Conservation (phyloP, 257 asterid species). For the Solanum bulbocastanum region DNA sequence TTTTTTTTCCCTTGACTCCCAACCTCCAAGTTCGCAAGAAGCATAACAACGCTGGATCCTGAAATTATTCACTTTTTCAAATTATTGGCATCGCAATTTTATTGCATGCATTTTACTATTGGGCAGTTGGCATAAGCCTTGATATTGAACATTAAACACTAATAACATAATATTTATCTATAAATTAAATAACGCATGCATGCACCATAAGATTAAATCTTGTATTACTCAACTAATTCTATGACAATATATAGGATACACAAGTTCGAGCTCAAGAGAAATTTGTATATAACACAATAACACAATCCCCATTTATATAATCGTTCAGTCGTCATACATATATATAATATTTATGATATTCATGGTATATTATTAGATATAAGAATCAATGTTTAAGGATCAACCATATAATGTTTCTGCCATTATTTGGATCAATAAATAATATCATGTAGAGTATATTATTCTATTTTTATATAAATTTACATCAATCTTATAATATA, state of each 20-base stretch:
- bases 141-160: neutral
- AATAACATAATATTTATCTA: neutral
- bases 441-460: neutral
- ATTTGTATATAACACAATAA: neutral
- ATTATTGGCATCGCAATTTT: too few relatives aligned
- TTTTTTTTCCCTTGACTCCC: too few relatives aligned
- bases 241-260: neutral
- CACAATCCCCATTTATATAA: neutral
- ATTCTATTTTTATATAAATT: neutral
- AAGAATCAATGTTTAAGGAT: neutral
- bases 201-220: neutral
- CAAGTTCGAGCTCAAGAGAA: neutral
- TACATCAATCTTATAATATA: neutral
- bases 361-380: neutral
- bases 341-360: neutral
- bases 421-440: neutral
- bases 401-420: neutral
- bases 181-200: neutral
- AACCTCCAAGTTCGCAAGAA: too few relatives aligned
- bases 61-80: too few relatives aligned
- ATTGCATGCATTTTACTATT: too few relatives aligned
- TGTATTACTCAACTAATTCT: neutral
- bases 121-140: neutral
- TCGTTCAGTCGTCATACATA: neutral
- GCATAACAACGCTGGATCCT: too few relatives aligned